phyloP scores from a whole-genome alignment of 2,329 filamentous ascomycete genomes.

The Trichophyton verrucosum region DNA sequence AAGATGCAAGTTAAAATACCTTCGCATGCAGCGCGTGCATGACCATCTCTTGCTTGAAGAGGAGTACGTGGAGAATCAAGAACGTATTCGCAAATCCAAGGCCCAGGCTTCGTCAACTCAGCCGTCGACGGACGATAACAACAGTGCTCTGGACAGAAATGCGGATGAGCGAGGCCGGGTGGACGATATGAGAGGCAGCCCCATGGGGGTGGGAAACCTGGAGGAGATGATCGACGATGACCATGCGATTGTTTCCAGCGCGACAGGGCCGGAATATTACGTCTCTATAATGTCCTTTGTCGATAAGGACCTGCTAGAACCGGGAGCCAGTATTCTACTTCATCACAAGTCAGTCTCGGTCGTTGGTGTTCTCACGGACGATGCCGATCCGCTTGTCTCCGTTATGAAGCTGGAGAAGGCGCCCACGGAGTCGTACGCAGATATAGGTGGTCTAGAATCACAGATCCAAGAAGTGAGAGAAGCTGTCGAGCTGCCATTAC shows the following conservation, averaged over 20 bases:
- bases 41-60: conserved; percentile 94
- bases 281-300: conserved; percentile 99
- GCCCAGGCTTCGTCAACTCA: conserved; percentile 50
- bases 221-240: conserved; percentile 99
- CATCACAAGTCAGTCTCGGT: conserved; percentile 98
- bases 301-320: conserved; percentile 94
- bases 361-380: conserved; percentile 91
- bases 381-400: conserved; percentile 85
- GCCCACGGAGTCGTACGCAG: conserved; percentile 92
- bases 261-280: conserved; percentile 96
- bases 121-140: conserved; percentile 47
- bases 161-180: conserved; percentile 91
- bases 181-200: conserved; percentile 95
- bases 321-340: conserved; percentile 83
- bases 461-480: conserved; percentile 98
- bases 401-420: conserved; percentile 99
- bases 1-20: conserved; percentile 89
- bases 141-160: conserved; percentile 71
- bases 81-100: conserved; percentile 87
- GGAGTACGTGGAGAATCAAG: conserved; percentile 98
- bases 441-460: conserved; percentile 88
- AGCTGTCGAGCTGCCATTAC: conserved; percentile 84
- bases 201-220: conserved; percentile 94
- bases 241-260: conserved; percentile 95
- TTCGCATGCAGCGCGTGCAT: conserved; percentile 97